These are phyloP conservation scores for Talaromyces sp. DNA, from an alignment of 2,329 filamentous ascomycete genomes.

Conservation along the genomic window DNA sequence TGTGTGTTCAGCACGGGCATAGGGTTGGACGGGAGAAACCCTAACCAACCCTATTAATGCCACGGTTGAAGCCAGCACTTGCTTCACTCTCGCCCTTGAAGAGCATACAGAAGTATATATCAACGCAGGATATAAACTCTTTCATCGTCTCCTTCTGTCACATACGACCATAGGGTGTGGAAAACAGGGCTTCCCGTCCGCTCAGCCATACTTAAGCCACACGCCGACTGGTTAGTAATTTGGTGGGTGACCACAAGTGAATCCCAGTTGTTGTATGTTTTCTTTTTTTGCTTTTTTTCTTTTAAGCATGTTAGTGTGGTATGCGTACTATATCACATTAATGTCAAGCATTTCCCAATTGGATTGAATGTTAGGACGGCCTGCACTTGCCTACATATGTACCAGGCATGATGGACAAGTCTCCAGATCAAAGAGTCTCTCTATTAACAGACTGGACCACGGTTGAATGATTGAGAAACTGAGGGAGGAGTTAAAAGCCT, in stretches of 20 bases:
- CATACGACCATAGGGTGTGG: constrained; percentile 3
- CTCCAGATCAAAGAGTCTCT: too few species aligned
- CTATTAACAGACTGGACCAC: too few species aligned
- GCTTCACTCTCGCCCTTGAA: background rate
- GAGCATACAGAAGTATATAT: background rate
- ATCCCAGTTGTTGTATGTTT: background rate
- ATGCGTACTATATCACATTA: too few species aligned
- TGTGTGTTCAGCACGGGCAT: background rate
- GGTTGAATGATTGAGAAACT: too few species aligned
- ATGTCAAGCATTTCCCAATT: too few species aligned
- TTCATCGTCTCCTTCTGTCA: background rate
- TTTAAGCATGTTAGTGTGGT: background rate
- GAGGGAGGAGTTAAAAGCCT: too few species aligned
- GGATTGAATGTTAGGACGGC: too few species aligned
- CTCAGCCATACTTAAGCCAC: background rate
- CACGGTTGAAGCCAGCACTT: background rate
- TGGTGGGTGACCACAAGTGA: background rate
- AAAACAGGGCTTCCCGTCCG: constrained; percentile 1
- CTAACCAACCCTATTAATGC: background rate
- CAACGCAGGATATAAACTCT: background rate
- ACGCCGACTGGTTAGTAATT: background rate
- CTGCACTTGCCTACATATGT: too few species aligned
- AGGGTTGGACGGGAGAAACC: background rate
- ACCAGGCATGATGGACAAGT: too few species aligned
- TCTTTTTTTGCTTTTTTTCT: background rate